Base-by-base conservation (phyloP, 2,329 filamentous ascomycete species). In the Aphanocladium album region DNA sequence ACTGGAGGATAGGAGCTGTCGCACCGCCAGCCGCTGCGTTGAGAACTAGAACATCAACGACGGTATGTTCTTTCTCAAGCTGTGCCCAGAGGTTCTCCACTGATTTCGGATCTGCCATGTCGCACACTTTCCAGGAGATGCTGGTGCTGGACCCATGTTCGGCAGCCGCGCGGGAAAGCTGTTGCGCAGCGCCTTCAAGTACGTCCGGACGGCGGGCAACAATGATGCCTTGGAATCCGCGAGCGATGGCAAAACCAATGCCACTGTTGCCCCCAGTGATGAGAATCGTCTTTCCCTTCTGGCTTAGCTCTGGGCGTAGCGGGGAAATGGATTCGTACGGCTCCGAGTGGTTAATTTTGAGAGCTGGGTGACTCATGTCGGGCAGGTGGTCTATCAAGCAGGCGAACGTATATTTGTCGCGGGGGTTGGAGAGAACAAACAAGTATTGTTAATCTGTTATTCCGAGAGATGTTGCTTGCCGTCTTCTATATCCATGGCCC, bases 181-280 rank as follows among this genome's bases (percentile, higher is more conserved):
- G 35, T 3, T 41, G 8, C 14, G 47, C 50, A 17, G 46, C 51
- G 2, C 19, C 46, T 3, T 62, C 35, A 6, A 62, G 33, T 3
- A 21, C 65, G 63, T 2, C 67, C 64, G 0, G 64, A 37, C 14
- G 11, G 2, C 72, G 73, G 7, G 79, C 76, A 3, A 74, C 77
- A 0, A 74, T 46, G 43, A 46, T 46, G 17, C 9, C n/a, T 5
- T 21, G 43, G 12, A 46, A 46, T 8, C 14, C 11, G 63, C 80
- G 78, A 2, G 87, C 85, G 11, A 88, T 81, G 1, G 83, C 82
- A 62, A 84, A 82, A 3, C 88, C 87, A 57, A 90, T 84, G 50
- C 87, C 85, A 0, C 78, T 80, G 1, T 82, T 81, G 23, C 81
- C 86, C 43, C 88, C 88, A 1, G 85, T 88, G 67, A 90, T 84